Evolutionary conservation across 164 flowering plant genomes (phyloP), one percentile per base, ranked within the genome.

Genomic region (Chimonanthus salicifolius): DNA sequence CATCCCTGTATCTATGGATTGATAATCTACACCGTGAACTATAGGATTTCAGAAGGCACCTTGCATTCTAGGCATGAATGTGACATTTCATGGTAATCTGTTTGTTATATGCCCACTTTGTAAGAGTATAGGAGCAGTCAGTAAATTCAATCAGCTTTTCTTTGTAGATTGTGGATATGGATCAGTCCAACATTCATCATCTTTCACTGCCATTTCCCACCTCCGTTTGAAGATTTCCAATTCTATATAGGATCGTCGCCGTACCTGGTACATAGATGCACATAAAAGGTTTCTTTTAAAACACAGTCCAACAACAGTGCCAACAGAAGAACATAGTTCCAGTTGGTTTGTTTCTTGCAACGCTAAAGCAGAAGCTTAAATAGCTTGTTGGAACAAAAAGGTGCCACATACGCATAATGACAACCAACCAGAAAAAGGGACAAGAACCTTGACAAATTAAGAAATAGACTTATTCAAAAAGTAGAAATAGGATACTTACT

Each of bases 171-270:
- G 76, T 74, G 71, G 78, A 83, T 71, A 90, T 6, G 91, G 94
- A 84, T 95, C 94, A 11, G 74, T 77, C 97, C 97, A 95, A 75
- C 99, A 95, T 69, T 78, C 70, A 68, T 92, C 99, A 45, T 88
- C 81, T 80, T 83, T 66, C 9, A 79, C 88, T 1, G 99, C 96
- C 5, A 82, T 70, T 46, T 77, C 74, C 99, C 99, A 95, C 81
- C 99, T 84, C 13, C 75, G 70, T 70, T 70, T 74, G 80, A 95
- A 95, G n/a, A 84, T 79, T 78, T 77, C 78, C 87, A 92, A 85
- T 69, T 95, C 98, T 21, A 64, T 69, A 67, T 67, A 87, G 4
- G 99, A 93, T 71, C 83, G 92, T 69, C 69, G 77, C 78, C 99
- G 85, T 46, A 95, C 97, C 98, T 94, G 33, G 88, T 72, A 82